These are phyloP conservation scores for Talaromyces trachyspermus DNA, from an alignment of 495 filamentous ascomycete genomes.

Conservation along the genomic window DNA sequence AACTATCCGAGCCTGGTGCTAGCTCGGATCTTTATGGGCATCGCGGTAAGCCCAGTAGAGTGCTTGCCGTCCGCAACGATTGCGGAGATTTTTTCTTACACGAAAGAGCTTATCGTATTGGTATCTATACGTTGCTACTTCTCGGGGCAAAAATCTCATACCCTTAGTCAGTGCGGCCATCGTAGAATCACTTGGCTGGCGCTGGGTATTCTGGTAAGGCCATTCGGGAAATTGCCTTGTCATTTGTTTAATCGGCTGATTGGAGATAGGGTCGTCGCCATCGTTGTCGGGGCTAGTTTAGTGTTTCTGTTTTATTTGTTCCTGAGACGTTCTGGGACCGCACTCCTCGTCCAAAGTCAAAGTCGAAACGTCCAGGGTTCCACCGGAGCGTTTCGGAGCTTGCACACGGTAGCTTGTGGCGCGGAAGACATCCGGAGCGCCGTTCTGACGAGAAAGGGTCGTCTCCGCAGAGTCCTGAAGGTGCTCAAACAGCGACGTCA, in stretches of 20 bases:
- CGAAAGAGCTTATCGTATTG: constrained; percentile 87
- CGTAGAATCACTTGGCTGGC: constrained; percentile 71
- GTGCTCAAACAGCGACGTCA: constrained; percentile 9
- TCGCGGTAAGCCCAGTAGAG: constrained; percentile 88
- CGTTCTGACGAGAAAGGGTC: not conserved
- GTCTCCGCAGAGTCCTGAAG: constrained; percentile 10
- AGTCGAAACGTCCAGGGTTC: constrained; percentile 25
- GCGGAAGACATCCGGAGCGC: constrained; percentile 24
- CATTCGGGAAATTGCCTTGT: not conserved
- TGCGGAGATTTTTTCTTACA: constrained; percentile 96
- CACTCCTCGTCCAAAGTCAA: constrained; percentile 56
- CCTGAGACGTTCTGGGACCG: constrained; percentile 98
- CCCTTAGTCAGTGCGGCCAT: constrained; percentile 84
- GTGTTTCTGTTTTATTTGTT: constrained; percentile 80
- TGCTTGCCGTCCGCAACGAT: constrained; percentile 91
- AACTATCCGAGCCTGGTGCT: constrained; percentile 74
- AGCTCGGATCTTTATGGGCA: constrained; percentile 78
- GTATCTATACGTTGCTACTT: constrained; percentile 88
- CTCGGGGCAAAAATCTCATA: constrained; percentile 91
- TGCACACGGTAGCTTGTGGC: constrained; percentile 22
- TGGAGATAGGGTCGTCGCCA: constrained; percentile 64
- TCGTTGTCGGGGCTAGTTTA: constrained; percentile 70
- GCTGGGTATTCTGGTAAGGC: constrained; percentile 83
- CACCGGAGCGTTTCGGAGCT: constrained; percentile 33
- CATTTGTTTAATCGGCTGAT: not conserved